A percentile compares a stretch with the other conserved stretches of the same genome.
Conservation (phyloP, 2,329 filamentous ascomycete species). For the Cordyceps javanica region DNA sequence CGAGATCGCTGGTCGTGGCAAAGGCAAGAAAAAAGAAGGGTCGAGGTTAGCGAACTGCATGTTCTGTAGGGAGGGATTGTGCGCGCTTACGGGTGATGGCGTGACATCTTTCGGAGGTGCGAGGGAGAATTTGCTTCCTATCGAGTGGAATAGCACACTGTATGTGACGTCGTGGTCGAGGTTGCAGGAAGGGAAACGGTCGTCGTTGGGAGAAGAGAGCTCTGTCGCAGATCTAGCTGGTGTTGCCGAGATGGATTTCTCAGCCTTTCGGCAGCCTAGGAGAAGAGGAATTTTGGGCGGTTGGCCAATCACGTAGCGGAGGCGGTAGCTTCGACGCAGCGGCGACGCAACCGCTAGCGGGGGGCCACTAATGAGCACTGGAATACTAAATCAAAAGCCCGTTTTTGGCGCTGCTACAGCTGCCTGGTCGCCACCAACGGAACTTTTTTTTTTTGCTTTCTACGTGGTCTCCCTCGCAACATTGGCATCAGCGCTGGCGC, state of each 20-base stretch:
- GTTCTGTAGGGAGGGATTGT: neutral
- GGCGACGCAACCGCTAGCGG: neutral
- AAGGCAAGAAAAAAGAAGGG: neutral
- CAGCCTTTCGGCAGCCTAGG: too few species aligned
- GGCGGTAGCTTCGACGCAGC: neutral
- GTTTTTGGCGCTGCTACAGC: neutral
- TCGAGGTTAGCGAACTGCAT: neutral
- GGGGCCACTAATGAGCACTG: slow-evolving; percentile 1
- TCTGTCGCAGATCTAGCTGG: slow-evolving; percentile 13
- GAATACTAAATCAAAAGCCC: neutral
- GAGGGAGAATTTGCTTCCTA: neutral
- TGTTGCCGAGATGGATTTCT: slow-evolving; percentile 28
- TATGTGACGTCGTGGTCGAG: neutral
- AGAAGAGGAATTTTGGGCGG: slow-evolving; percentile 6
- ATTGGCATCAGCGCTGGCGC: neutral
- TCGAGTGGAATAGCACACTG: neutral
- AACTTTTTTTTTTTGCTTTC: neutral
- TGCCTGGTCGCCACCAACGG: neutral
- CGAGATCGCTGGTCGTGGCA: slow-evolving; percentile 67
- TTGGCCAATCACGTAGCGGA: slow-evolving; percentile 19
- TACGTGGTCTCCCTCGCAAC: too few species aligned
- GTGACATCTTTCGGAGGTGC: slow-evolving; percentile 63
- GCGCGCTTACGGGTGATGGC: slow-evolving; percentile 74
- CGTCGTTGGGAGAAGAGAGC: slow-evolving; percentile 3
- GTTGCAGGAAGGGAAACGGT: neutral